These are phyloP conservation scores for Pyrus pyrifolia DNA, from an alignment of 306 rosid species.

Conservation along the genomic window DNA sequence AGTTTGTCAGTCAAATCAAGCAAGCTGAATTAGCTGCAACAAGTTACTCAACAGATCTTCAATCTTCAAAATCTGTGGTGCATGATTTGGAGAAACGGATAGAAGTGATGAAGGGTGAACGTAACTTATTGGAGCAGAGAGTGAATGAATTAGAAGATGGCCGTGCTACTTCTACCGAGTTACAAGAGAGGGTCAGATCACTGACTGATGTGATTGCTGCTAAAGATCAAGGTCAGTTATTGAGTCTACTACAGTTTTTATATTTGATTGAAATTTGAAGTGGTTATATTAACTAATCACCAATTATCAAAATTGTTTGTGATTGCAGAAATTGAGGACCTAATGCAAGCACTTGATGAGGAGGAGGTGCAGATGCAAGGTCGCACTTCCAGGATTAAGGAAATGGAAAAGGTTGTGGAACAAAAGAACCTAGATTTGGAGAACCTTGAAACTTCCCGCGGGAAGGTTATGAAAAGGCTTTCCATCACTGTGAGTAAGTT, in stretches of 20 bases:
- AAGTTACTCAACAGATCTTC: slow-evolving; percentile 55
- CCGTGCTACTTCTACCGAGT: slow-evolving; percentile 43
- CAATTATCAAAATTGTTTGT: slow-evolving; percentile 20
- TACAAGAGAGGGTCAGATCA: slow-evolving; percentile 58
- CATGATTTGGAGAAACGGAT: slow-evolving; percentile 51
- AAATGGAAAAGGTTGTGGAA: slow-evolving; percentile 56
- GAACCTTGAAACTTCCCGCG: slow-evolving; percentile 67
- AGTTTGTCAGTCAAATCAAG: slow-evolving; percentile 81
- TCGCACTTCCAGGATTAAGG: slow-evolving; percentile 49
- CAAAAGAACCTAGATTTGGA: slow-evolving; percentile 65
- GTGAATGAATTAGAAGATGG: slow-evolving; percentile 49
- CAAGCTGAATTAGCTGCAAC: slow-evolving; percentile 67
- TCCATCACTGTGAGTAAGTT: slow-evolving; percentile 76
- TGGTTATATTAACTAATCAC: neutral
- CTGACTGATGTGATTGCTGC: slow-evolving; percentile 55
- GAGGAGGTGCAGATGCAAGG: slow-evolving; percentile 90
- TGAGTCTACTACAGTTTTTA: neutral
- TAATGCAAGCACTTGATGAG: slow-evolving; percentile 94
- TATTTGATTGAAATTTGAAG: neutral
- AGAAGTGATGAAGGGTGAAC: slow-evolving; percentile 48
- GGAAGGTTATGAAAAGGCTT: slow-evolving; percentile 77
- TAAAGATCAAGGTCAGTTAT: slow-evolving; percentile 76
- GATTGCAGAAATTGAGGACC: slow-evolving; percentile 76
- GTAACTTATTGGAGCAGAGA: slow-evolving; percentile 50
- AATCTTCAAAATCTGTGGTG: slow-evolving; percentile 50